phyloP scores from a whole-genome alignment of 495 filamentous ascomycete species.

The Chaetomium cochliodes region DNA sequence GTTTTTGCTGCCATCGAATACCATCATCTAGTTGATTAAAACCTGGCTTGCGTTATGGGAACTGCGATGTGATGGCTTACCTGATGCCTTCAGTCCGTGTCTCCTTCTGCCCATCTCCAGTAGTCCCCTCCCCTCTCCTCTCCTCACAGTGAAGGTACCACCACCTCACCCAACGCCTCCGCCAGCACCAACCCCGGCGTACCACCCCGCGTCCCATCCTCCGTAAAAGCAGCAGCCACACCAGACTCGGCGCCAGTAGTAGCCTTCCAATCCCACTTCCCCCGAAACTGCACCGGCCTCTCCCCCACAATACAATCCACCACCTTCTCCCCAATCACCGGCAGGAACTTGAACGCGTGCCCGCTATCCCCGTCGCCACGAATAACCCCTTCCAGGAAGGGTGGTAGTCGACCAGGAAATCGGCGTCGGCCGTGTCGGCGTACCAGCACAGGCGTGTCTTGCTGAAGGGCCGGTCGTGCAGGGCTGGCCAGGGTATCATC shows the following conservation, averaged over 20 bases:
- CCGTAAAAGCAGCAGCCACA: constrained; percentile 46
- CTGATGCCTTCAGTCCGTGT: not conserved
- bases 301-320: constrained; percentile 62
- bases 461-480: constrained; percentile 63
- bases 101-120: not conserved
- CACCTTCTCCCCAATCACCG: constrained; percentile 76
- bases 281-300: constrained; percentile 55
- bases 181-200: constrained; percentile 52
- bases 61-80: constrained; percentile 6
- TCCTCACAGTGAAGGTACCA: not conserved
- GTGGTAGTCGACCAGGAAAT: constrained; percentile 80
- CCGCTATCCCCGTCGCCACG: constrained; percentile 83
- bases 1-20: constrained; percentile 22
- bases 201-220: constrained; percentile 68
- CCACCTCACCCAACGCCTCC: constrained; percentile 47
- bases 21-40: constrained; percentile 18
- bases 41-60: not conserved
- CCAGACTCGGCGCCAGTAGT: not conserved
- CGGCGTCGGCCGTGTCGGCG: constrained; percentile 72
- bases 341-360: constrained; percentile 87
- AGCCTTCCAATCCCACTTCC: constrained; percentile 70
- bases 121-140: not conserved
- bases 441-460: constrained; percentile 87
- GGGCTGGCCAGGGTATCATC: constrained; percentile 55
- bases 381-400: constrained; percentile 66